Evolutionary conservation across 2,329 filamentous ascomycete species (phyloP).

Genomic region (Colletotrichum filicis): DNA sequence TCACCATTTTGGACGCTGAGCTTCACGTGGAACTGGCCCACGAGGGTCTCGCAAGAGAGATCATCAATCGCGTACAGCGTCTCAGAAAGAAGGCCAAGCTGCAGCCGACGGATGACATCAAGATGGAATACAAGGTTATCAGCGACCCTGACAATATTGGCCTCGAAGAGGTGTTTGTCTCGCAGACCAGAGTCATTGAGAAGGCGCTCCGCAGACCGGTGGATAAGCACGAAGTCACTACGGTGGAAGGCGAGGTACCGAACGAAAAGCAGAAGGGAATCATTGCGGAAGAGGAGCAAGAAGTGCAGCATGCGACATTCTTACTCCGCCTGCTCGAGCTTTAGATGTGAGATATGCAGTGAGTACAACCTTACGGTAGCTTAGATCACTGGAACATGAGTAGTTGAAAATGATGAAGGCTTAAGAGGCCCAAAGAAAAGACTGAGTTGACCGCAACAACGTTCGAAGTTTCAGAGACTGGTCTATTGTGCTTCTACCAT

Average conservation of each 20-base stretch:
- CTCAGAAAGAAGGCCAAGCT: constrained; percentile 94
- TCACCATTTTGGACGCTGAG: constrained; percentile 88
- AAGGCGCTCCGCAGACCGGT: constrained; percentile 80
- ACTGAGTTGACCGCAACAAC: not conserved
- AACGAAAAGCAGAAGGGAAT: constrained; percentile 47
- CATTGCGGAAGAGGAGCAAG: constrained; percentile 86
- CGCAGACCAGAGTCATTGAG: constrained; percentile 27
- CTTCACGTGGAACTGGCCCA: constrained; percentile 87
- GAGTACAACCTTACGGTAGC: not conserved
- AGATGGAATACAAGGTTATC: constrained; percentile 90
- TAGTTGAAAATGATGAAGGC: not conserved
- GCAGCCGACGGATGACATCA: constrained; percentile 91
- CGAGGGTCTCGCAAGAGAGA: constrained; percentile 90
- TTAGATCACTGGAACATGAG: not conserved
- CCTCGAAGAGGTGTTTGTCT: constrained; percentile 76
- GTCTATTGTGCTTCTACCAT: not conserved
- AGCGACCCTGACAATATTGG: constrained; percentile 83
- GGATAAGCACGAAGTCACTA: constrained; percentile 54
- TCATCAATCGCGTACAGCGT: constrained; percentile 92
- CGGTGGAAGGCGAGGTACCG: constrained; percentile 36
- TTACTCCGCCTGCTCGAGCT: constrained; percentile 80
- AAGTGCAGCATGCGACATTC: constrained; percentile 85
- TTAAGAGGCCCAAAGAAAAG: not conserved
- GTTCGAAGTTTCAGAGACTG: not conserved
- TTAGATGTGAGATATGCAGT: constrained; percentile 45